Evolutionary conservation across 1,284 basidiomycete genomes (phyloP).

Genomic region (Xanthoconium separans): DNA sequence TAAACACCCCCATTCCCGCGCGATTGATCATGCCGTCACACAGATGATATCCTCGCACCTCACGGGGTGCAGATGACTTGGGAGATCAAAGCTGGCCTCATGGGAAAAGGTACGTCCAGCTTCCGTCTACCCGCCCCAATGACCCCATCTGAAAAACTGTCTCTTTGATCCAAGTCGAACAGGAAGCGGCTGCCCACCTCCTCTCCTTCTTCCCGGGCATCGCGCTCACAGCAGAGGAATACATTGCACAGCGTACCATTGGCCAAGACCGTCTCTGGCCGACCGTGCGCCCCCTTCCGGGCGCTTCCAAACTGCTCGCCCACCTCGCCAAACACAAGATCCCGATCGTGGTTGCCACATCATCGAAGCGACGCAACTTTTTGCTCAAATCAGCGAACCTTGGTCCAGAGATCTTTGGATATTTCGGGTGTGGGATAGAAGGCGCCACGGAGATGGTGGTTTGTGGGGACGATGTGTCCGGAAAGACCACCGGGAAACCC

Average conservation of each 20-base stretch:
- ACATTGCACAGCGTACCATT: constrained; percentile 52
- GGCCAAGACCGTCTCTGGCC: constrained; percentile 68
- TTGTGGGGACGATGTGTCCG: constrained; percentile 61
- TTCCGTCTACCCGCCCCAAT: neutral
- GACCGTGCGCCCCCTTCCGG: constrained; percentile 64
- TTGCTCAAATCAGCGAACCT: constrained; percentile 63
- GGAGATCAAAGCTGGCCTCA: constrained; percentile 80
- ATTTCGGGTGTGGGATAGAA: constrained; percentile 25
- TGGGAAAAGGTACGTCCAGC: constrained; percentile 69
- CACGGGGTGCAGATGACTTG: constrained; percentile 78
- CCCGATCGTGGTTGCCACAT: constrained; percentile 76
- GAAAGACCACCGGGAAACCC: constrained; percentile 60
- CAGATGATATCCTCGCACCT: constrained; percentile 63
- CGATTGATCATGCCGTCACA: constrained; percentile 7
- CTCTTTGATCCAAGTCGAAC: constrained; percentile 50
- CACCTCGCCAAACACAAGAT: constrained; percentile 66
- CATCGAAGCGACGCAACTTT: constrained; percentile 64
- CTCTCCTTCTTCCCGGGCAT: constrained; percentile 76
- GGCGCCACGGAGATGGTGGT: constrained; percentile 52
- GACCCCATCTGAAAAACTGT: neutral
- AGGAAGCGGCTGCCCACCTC: constrained; percentile 59
- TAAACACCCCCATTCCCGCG: neutral
- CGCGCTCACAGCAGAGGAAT: constrained; percentile 56
- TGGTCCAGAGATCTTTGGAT: constrained; percentile 50
- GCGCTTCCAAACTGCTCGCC: constrained; percentile 58